phyloP scores from a whole-genome alignment of 257 asterid genomes.

The Schizonepeta tenuifolia region DNA sequence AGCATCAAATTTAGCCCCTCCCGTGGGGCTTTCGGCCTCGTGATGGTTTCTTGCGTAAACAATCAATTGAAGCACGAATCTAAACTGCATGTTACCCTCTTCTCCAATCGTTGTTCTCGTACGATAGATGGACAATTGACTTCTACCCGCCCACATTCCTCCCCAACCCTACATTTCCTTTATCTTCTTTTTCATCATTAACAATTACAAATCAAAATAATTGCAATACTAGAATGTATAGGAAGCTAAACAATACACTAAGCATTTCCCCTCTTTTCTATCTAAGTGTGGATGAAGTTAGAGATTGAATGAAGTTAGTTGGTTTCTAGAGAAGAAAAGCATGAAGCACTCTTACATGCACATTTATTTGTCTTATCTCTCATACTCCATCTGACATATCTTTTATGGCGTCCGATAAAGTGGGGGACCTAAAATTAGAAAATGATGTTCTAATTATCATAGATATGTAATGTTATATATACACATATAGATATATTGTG shows the following conservation, averaged over 20 bases:
- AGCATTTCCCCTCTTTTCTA: not conserved
- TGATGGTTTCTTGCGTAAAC: constrained; percentile 41
- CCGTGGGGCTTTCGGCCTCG: constrained; percentile 47
- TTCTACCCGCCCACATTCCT: constrained; percentile 38
- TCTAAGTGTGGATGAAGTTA: not conserved
- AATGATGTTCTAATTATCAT: constrained; percentile 36
- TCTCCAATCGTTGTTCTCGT: constrained; percentile 49
- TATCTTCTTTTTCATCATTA: constrained; percentile 7
- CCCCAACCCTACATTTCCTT: constrained; percentile 39
- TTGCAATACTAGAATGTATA: too few relatives aligned
- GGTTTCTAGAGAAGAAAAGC: constrained; percentile 31
- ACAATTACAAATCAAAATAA: not conserved
- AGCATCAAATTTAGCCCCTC: constrained; percentile 38
- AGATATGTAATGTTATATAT: not conserved
- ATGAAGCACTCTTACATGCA: constrained; percentile 40
- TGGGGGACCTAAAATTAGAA: constrained; percentile 60
- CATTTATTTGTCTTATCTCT: constrained; percentile 62
- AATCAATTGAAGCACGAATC: constrained; percentile 28
- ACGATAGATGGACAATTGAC: constrained; percentile 47
- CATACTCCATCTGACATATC: constrained; percentile 47
- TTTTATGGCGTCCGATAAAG: constrained; percentile 45
- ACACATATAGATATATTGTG: not conserved
- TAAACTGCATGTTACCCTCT: constrained; percentile 76
- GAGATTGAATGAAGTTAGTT: constrained; percentile 32
- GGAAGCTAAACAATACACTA: too few relatives aligned